Evolutionary conservation across 331 rosid species (phyloP).

Genomic region (Arachis monticola): DNA sequence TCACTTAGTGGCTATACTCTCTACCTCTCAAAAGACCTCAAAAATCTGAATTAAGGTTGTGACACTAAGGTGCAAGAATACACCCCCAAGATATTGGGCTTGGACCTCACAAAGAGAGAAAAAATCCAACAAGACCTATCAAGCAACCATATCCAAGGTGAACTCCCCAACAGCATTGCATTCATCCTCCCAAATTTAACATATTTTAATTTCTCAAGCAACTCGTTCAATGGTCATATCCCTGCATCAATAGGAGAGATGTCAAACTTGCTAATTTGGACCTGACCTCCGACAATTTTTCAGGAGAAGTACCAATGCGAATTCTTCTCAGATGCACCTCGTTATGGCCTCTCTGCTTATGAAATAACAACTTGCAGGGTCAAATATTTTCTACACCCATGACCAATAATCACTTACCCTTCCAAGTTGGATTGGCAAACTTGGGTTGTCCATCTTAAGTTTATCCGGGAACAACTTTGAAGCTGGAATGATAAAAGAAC

Average conservation of each 20-base stretch:
- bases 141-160: background rate
- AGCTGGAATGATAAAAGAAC: background rate
- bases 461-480: conserved; percentile 18
- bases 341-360: accelerated
- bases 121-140: background rate
- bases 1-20: too few relatives aligned
- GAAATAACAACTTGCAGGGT: background rate
- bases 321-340: background rate
- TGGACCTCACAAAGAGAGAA: too few relatives aligned
- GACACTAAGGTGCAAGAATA: too few relatives aligned
- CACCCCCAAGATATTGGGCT: too few relatives aligned
- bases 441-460: background rate
- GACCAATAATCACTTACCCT: background rate
- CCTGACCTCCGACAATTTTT: background rate
- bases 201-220: background rate
- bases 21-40: too few relatives aligned
- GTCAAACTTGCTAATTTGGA: background rate
- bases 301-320: background rate
- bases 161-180: conserved; percentile 29
- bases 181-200: background rate
- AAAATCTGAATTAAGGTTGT: too few relatives aligned
- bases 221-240: conserved; percentile 4
- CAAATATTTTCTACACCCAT: background rate
- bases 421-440: background rate
- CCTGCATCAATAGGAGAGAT: conserved; percentile 26